These are phyloP conservation scores for Monosporozyma yasuniensis DNA, from an alignment of 805 yeast species.

Conservation along the genomic window DNA sequence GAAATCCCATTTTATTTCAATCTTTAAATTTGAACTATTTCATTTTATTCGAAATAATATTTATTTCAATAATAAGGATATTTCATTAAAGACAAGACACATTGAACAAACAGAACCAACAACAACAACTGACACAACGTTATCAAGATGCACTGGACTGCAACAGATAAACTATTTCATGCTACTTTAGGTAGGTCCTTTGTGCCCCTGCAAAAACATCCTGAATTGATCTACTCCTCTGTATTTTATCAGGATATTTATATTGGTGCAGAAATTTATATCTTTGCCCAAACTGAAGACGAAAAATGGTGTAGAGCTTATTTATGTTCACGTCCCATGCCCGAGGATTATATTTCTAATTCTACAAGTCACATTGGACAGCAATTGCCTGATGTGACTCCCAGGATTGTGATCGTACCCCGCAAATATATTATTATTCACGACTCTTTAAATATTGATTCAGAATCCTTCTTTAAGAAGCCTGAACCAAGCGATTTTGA, in stretches of 20 bases:
- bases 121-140: neutral
- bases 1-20: too few relatives aligned
- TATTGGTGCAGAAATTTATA: constrained; percentile 70
- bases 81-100: neutral
- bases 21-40: too few relatives aligned
- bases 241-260: constrained; percentile 44
- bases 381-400: constrained; percentile 48
- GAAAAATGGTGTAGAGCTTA: constrained; percentile 78
- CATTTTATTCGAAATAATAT: too few relatives aligned
- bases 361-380: constrained; percentile 41
- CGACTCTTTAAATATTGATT: constrained; percentile 36
- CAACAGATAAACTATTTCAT: constrained; percentile 38
- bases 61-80: neutral
- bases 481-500: constrained; percentile 21
- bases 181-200: constrained; percentile 39
- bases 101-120: neutral
- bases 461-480: constrained; percentile 30
- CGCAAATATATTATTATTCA: constrained; percentile 38
- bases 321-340: constrained; percentile 56
- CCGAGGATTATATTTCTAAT: constrained; percentile 52
- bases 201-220: constrained; percentile 36
- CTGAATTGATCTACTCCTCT: constrained; percentile 26
- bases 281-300: constrained; percentile 51
- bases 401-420: constrained; percentile 54
- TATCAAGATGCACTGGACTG: constrained; percentile 32